These are phyloP conservation scores for Penicillium atrosanguineum DNA, from an alignment of 495 filamentous ascomycete genomes.

Conservation along the genomic window DNA sequence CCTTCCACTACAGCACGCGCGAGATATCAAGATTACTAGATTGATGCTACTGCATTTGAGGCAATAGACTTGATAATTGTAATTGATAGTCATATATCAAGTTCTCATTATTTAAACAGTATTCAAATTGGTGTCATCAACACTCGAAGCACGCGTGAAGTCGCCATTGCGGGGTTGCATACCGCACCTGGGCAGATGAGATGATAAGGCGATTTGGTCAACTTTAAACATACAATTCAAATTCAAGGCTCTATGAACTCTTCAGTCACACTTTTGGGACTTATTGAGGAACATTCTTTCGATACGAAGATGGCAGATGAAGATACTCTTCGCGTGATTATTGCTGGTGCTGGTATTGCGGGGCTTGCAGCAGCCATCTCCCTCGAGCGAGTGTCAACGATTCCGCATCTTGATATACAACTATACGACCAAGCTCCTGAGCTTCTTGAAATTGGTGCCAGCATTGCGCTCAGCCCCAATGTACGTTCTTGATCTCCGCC, in stretches of 20 bases:
- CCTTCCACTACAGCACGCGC: too few relatives aligned
- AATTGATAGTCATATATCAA: too few relatives aligned
- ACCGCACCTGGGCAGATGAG: conserved; percentile 21
- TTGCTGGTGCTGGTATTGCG: conserved; percentile 49
- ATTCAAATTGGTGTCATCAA: too few relatives aligned
- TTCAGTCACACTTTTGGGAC: background rate
- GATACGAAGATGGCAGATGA: conserved; percentile 12
- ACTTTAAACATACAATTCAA: background rate
- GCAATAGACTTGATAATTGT: too few relatives aligned
- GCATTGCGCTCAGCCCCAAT: conserved; percentile 51
- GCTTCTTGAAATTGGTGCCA: conserved; percentile 47
- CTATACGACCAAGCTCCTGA: conserved; percentile 47
- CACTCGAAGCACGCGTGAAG: conserved; percentile 14
- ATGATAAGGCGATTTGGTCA: background rate
- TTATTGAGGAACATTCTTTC: background rate
- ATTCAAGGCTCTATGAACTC: background rate
- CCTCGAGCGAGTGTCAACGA: conserved; percentile 22
- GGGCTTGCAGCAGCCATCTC: conserved; percentile 47
- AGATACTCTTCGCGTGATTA: conserved; percentile 35
- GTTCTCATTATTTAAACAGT: too few relatives aligned
- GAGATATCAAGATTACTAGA: too few relatives aligned
- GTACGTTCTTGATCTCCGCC: conserved; percentile 11
- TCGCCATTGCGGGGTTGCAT: conserved; percentile 18
- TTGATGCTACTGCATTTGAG: too few relatives aligned
- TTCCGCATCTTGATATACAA: conserved; percentile 38